Evolutionary conservation across 2,329 filamentous ascomycete species (phyloP), one percentile per base, ranked within the genome.

Genomic region (Aspergillus transmontanensis): DNA sequence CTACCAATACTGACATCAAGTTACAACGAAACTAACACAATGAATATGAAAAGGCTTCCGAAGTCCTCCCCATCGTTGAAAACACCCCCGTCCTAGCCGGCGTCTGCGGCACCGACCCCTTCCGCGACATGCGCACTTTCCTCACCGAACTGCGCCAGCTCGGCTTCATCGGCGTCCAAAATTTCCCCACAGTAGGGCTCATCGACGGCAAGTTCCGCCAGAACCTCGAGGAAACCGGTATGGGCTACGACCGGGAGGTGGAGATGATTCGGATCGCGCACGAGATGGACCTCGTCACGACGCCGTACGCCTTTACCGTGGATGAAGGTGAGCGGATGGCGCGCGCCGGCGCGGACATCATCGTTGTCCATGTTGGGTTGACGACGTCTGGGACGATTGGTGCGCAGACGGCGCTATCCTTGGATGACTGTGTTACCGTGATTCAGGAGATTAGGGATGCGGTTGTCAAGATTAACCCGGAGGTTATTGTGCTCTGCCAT

Each of bases 181-280:
- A 92, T 69, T 92, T 92, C 72, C 89, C 89, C 1, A 91, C 89
- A 0, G 89, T 91, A 1, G 89, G 89, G 0, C 78, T 92, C 26
- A 88, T 91, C 41, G 89, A 92, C 73, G 89, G 88, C 1, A 82
- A 82, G 14, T 91, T 92, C 72, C 83, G 90, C 14, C 81, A 82
- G 26, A 88, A 89, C 67, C 81, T 92, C 1, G 90, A 92, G 72
- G 89, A 91, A 74, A 91, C 89, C 1, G 89, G 86, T 10, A 92
- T 92, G 88, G 85, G 86, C 1, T 92, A 87, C 70, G 84, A 83
- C 19, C 77, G 83, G 9, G 89, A 92, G 71, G 89, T 92, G 2
- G 87, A 88, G 57, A 86, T 91, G 83, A 83, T 92, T 53, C 80
- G 81, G 11, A 70, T 81, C n/a, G 89, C 90, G 1, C 84, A 82